phyloP scores from a whole-genome alignment of 805 yeast species.

The Saccharomycopsis malanga region DNA sequence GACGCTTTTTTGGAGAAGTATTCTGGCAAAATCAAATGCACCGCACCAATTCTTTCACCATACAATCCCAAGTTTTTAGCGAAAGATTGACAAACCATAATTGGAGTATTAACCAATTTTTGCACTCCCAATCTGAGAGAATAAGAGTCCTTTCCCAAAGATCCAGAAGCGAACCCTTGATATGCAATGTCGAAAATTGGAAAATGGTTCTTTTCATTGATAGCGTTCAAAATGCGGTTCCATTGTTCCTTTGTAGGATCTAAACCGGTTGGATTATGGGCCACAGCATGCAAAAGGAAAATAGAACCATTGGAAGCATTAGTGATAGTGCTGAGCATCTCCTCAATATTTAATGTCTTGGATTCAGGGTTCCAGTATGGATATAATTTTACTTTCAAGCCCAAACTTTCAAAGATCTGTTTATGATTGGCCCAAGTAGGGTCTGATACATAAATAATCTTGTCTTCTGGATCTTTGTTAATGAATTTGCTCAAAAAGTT shows the following conservation, averaged over 20 bases:
- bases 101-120: constrained; percentile 28
- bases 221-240: constrained; percentile 62
- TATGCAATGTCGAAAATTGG: constrained; percentile 92
- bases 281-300: constrained; percentile 81
- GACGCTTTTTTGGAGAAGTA: not conserved
- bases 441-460: constrained; percentile 58
- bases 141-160: constrained; percentile 64
- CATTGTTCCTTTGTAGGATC: constrained; percentile 81
- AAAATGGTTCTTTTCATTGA: constrained; percentile 52
- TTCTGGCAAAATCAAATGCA: constrained; percentile 22
- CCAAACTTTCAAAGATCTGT: constrained; percentile 69
- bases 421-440: constrained; percentile 99
- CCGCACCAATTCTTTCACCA: constrained; percentile 90
- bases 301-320: constrained; percentile 35
- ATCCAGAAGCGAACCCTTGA: constrained; percentile 91
- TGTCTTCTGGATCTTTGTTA: constrained; percentile 15
- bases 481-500: constrained; percentile 57
- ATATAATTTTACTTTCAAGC: constrained; percentile 59
- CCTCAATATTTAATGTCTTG: constrained; percentile 65
- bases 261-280: constrained; percentile 96
- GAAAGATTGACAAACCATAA: constrained; percentile 74
- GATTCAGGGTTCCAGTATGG: constrained; percentile 80
- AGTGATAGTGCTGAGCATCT: constrained; percentile 55
- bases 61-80: constrained; percentile 94
- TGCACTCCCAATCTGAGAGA: constrained; percentile 40